Base-by-base conservation (phyloP, 176 grass and related monocot genomes). In the Musa beccarii region DNA sequence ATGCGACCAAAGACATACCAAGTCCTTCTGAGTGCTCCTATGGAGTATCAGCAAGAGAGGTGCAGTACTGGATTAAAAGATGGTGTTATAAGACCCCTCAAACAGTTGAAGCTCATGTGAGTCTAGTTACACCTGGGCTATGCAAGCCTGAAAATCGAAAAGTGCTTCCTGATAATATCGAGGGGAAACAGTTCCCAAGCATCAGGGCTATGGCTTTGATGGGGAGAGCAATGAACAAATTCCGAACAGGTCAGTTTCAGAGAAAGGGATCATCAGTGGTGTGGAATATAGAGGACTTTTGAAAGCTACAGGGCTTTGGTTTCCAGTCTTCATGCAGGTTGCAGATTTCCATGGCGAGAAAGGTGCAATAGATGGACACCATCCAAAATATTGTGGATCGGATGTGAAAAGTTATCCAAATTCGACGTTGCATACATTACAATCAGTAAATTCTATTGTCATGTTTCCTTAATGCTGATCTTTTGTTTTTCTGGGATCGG, bases 131-230 rank as follows among this genome's bases (percentile, higher is more conserved):
- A 68, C 26, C 70, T 22, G 19, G n/a, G 70, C 9, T 24, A 12
- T 73, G 51, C 9, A 2, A 26, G 14, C 52, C 52, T 54, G 71
- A 28, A 54, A 24, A 26, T 12, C 10, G 10, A 12, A 13, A 55
- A 73, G 4, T 17, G 15, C 15, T 49, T 49, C 52, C 23, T 54
- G 23, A 73, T 54, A 73, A 15, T 73, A 24, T 8, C 8, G 71
- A 73, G 11, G 52, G 13, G 51, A 73, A 73, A 73, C 51, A 73
- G 10, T 73, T 86, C 70, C 69, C 88, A 61, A 90, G 88, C 75
- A 84, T 90, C 54, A 70, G 80, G 16, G 84, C 88, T 51, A 86
- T 90, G 81, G 88, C 84, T 4, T 79, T 86, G 81, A 84, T 86
- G 88, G 81, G 84, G 10, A 81, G 78, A 78, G 88, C 53, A 73